Conservation (phyloP, 805 yeast species). For the Suhomyces tanzawaensis region DNA sequence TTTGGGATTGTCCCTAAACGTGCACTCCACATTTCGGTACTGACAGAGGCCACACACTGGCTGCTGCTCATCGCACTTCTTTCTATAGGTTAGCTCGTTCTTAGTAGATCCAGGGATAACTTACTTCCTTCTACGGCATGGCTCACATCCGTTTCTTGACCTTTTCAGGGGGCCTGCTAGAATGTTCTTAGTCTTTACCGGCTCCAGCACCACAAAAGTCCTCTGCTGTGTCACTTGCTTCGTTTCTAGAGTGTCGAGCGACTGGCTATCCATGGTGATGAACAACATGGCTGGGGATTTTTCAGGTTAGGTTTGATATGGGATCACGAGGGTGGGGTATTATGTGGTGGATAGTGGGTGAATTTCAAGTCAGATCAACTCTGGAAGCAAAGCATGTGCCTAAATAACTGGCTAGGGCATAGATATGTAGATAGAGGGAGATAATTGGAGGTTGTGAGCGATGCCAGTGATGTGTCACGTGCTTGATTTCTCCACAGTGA, state of each 20-base stretch:
- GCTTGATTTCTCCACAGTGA: too few species aligned
- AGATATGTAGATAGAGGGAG: too few species aligned
- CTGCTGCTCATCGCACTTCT: constrained; percentile 2
- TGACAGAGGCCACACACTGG: constrained; percentile 2
- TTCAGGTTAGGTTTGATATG: too few species aligned
- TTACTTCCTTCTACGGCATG: constrained; percentile 5
- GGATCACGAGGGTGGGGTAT: too few species aligned
- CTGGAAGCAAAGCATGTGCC: too few species aligned
- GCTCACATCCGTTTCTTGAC: not conserved
- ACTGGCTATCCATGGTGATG: not conserved
- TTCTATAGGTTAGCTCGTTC: not conserved
- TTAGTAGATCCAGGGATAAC: not conserved
- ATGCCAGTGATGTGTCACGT: too few species aligned
- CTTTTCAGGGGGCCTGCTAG: not conserved
- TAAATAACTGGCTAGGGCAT: too few species aligned
- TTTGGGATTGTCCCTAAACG: not conserved
- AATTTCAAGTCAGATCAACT: too few species aligned
- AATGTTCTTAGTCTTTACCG: not conserved
- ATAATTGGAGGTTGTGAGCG: too few species aligned
- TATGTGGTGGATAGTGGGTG: too few species aligned
- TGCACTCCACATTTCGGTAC: constrained; percentile 1
- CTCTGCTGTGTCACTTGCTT: not conserved
- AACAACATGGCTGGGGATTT: too few species aligned
- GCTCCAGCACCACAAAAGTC: not conserved
- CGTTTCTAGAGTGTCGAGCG: not conserved